Evolutionary conservation across 495 filamentous ascomycete species (phyloP).

Genomic region (Penicillium alfredii): DNA sequence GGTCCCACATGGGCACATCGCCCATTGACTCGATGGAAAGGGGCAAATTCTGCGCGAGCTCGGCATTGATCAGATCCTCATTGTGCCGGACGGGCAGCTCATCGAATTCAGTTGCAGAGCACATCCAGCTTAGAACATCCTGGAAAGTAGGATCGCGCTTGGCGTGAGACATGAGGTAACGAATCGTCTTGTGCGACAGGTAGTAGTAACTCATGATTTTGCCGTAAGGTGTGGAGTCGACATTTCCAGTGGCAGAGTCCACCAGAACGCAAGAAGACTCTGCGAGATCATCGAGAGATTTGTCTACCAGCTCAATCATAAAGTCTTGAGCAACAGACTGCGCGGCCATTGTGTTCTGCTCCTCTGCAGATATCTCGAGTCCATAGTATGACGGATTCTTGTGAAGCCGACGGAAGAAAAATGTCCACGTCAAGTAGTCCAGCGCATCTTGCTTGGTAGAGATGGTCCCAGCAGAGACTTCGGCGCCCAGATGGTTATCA

Average conservation of each 20-base stretch:
- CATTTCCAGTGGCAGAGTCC: constrained; percentile 73
- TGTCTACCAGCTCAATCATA: constrained; percentile 86
- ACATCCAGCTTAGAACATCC: constrained; percentile 92
- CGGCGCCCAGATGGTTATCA: constrained; percentile 94
- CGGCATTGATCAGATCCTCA: constrained; percentile 95
- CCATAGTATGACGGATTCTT: constrained; percentile 99
- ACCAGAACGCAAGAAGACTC: constrained; percentile 76
- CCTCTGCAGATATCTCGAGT: constrained; percentile 86
- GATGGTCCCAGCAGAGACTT: constrained; percentile 90
- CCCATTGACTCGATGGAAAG: constrained; percentile 61
- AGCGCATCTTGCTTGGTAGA: constrained; percentile 92
- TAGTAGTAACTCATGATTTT: constrained; percentile 99
- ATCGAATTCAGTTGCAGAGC: constrained; percentile 87
- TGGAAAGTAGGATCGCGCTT: constrained; percentile 72
- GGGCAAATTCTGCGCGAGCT: constrained; percentile 76
- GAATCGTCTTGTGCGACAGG: constrained; percentile 90
- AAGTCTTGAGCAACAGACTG: constrained; percentile 82
- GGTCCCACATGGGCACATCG: constrained; percentile 89
- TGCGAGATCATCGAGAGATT: constrained; percentile 71
- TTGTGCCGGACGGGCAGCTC: constrained; percentile 98
- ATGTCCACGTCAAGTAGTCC: constrained; percentile 98
- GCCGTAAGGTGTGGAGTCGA: constrained; percentile 82
- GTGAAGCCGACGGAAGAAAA: constrained; percentile 95
- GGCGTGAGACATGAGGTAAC: constrained; percentile 68
- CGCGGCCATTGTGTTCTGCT: constrained; percentile 83